phyloP scores from a whole-genome alignment of 225 moss, liverwort and hornwort species.

The Rhytidiadelphus loreus region DNA sequence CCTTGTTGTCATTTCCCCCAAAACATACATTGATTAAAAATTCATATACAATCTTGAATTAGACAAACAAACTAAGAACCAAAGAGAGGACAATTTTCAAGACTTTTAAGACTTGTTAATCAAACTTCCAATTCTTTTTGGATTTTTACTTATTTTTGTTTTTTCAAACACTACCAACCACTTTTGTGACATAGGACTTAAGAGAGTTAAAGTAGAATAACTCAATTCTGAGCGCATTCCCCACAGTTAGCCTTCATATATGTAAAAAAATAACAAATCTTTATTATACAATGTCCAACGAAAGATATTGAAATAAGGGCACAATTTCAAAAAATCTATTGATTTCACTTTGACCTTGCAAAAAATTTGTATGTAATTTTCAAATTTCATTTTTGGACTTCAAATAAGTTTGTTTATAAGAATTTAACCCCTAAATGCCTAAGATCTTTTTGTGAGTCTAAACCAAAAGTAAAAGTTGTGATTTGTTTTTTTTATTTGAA shows the following conservation, averaged over 20 bases:
- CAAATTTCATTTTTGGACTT: neutral
- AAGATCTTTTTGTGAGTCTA: neutral
- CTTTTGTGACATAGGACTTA: no score
- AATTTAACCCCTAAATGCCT: neutral
- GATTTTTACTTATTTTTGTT: no score
- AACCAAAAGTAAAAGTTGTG: neutral
- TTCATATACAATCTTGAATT: no score
- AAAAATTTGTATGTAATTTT: neutral
- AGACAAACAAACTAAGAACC: no score
- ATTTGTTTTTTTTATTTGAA: no score
- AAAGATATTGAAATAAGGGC: neutral
- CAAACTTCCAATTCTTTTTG: no score
- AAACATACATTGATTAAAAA: no score
- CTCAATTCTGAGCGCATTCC: rapidly evolving
- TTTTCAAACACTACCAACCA: no score
- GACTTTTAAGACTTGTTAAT: no score
- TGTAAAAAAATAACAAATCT: neutral
- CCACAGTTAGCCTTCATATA: neutral
- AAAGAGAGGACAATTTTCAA: no score
- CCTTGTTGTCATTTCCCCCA: no score
- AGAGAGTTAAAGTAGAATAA: neutral
- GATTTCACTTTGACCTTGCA: neutral
- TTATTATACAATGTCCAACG: neutral
- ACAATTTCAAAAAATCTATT: neutral
- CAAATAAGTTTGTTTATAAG: neutral